Base-by-base conservation (phyloP, 768 basidiomycete species). In the Tylopilus cervinicoccineus region DNA sequence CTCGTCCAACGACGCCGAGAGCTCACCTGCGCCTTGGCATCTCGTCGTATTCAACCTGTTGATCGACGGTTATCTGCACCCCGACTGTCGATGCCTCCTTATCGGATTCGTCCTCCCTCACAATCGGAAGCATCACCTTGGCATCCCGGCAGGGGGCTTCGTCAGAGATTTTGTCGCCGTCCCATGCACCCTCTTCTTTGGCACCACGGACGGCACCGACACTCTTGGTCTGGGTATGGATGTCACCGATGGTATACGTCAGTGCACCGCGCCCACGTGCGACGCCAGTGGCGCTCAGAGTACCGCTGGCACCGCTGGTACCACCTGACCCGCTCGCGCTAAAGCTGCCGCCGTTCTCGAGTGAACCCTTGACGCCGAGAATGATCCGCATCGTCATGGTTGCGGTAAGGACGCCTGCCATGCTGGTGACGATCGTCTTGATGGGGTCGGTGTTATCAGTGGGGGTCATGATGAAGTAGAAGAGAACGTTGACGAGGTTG, bases 351-450 rank as follows among this genome's bases (percentile, higher is more conserved):
- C 89, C 89, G 34, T 77, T 66, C 20, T 71, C 76, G 64, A 91
- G 86, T 22, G 79, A 65, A n/a, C 88, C 89, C 46, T 86, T 83
- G 43, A 92, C 84, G 52, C 80, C 78, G 58, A 93, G 85, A 54
- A 93, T 76, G 73, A 93, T 89, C 56, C 89, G 88, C 61, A 91
- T 83, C 27, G 83, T 79, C 90, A 92, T 92, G 16, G 89, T 88
- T 33, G 87, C 83, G 24, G 90, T 92, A 51, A 92, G 80, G 28
- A 91, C 88, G 10, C 86, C 88, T 2, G 90, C 79, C 86, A 93
- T 91, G 70, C 80, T 81, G 20, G 87, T 88, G 36, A 90, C 80
- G 61, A 90, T 87, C 29, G 89, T 91, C 63, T 79, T 84, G 73
- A 92, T 79, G 51, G 86, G 78, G 67, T 93, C 89, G 0, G 59